A percentile compares a stretch with the other conserved stretches of the same genome.
Conservation (phyloP, 345 rosid genomes). For the Cardamine occulta region DNA sequence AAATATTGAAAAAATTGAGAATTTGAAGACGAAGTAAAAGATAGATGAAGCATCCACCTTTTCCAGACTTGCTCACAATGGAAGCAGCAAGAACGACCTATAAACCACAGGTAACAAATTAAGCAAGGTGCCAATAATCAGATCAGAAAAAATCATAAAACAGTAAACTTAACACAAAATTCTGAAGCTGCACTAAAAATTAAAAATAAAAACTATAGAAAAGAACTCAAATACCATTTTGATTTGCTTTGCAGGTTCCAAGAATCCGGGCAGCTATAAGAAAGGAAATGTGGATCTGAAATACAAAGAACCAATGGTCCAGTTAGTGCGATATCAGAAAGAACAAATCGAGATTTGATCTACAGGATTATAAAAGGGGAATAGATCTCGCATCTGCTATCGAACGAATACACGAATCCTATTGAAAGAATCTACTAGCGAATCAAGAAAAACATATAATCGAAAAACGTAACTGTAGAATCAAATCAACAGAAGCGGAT, state of each 20-base stretch:
- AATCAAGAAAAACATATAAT: not conserved
- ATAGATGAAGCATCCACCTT: constrained; percentile 57
- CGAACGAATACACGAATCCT: constrained; percentile 10
- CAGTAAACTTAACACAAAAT: not conserved
- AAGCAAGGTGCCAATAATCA: constrained; percentile 27
- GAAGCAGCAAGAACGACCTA: constrained; percentile 96
- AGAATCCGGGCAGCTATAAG: constrained; percentile 9
- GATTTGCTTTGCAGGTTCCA: constrained; percentile 27
- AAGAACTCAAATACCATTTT: constrained; percentile 37
- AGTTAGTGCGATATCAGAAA: constrained; percentile 16
- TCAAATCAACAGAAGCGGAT: constrained; percentile 1
- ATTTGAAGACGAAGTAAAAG: not conserved
- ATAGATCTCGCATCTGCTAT: constrained; percentile 37
- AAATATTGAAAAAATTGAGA: not conserved
- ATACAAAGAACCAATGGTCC: constrained; percentile 18
- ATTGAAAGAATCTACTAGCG: constrained; percentile 1
- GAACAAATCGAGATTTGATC: constrained; percentile 12
- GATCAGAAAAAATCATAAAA: constrained; percentile 21
- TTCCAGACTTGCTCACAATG: constrained; percentile 82
- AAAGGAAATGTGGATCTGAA: constrained; percentile 33
- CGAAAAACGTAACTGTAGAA: constrained; percentile 1
- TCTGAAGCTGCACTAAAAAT: constrained; percentile 13
- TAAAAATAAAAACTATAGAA: not conserved
- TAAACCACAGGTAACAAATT: constrained; percentile 40
- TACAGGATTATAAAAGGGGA: not conserved